Conservation (phyloP, 176 grass and related monocot genomes). For the Ensete ventricosum region DNA sequence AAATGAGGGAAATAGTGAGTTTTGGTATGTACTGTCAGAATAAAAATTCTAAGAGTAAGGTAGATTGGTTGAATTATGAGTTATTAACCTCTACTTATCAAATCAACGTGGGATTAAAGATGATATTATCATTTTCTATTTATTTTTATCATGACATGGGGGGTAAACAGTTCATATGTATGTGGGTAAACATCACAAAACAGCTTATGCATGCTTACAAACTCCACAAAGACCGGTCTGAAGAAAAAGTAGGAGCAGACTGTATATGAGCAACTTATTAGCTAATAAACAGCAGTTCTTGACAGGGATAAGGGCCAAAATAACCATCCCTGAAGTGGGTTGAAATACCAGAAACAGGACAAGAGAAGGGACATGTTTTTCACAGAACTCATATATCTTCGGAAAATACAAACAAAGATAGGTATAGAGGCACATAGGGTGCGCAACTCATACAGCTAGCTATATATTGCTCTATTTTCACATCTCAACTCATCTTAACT, state of each 20-base stretch:
- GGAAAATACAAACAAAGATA: not conserved
- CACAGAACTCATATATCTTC: not conserved
- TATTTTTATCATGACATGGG: no score
- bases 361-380: not conserved
- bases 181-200: no score
- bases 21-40: no score
- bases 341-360: not conserved
- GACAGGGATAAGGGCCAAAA: no score
- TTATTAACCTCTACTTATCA: no score
- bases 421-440: not conserved
- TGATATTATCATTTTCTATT: no score
- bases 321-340: no score
- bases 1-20: no score
- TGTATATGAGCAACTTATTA: not conserved
- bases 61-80: no score
- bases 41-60: no score
- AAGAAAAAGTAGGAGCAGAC: not conserved
- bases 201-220: not conserved
- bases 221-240: not conserved
- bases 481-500: not conserved
- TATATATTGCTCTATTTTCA: not conserved
- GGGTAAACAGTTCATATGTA: no score
- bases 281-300: not conserved
- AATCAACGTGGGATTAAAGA: no score
- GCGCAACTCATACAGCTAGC: not conserved